Conservation (phyloP, 345 rosid genomes). For the Aethionema arabicum region DNA sequence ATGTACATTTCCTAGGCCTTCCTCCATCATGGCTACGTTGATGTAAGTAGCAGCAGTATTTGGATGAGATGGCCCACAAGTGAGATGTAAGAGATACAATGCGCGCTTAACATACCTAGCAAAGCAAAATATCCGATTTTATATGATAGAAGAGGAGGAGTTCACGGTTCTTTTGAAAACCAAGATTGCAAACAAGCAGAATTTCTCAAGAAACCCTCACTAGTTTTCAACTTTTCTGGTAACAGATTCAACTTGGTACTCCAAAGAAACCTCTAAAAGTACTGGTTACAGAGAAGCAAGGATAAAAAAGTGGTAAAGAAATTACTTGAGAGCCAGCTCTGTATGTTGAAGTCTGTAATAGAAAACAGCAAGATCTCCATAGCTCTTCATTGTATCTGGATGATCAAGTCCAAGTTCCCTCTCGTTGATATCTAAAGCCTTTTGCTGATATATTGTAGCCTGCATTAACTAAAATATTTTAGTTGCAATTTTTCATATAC, state of each 20-base stretch:
- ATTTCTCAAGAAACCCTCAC: neutral
- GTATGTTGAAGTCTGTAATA: slow-evolving; percentile 99
- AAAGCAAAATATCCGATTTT: slow-evolving; percentile 24
- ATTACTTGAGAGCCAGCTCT: slow-evolving; percentile 96
- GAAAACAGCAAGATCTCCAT: slow-evolving; percentile 99
- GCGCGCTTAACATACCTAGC: slow-evolving; percentile 97
- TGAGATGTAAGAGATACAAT: slow-evolving; percentile 90
- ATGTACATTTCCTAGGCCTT: slow-evolving; percentile 98
- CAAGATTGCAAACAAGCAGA: slow-evolving; percentile 4
- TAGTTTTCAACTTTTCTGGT: neutral
- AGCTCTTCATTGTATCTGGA: slow-evolving; percentile 99
- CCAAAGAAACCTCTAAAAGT: neutral
- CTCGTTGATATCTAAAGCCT: slow-evolving; percentile 99
- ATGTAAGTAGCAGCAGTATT: slow-evolving; percentile 99
- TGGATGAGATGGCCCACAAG: slow-evolving; percentile 98
- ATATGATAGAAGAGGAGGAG: slow-evolving; percentile 9
- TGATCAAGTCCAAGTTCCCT: slow-evolving; percentile 99
- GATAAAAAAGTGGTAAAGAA: slow-evolving; percentile 24
- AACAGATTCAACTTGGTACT: neutral
- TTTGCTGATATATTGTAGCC: slow-evolving; percentile 98
- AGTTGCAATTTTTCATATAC: slow-evolving; percentile 20
- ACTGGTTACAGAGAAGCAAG: neutral
- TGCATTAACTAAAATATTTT: slow-evolving; percentile 40
- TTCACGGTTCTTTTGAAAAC: slow-evolving; percentile 21
- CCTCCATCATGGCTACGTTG: slow-evolving; percentile 99